Base-by-base conservation (phyloP, 768 basidiomycete genomes). In the Mycena metata region DNA sequence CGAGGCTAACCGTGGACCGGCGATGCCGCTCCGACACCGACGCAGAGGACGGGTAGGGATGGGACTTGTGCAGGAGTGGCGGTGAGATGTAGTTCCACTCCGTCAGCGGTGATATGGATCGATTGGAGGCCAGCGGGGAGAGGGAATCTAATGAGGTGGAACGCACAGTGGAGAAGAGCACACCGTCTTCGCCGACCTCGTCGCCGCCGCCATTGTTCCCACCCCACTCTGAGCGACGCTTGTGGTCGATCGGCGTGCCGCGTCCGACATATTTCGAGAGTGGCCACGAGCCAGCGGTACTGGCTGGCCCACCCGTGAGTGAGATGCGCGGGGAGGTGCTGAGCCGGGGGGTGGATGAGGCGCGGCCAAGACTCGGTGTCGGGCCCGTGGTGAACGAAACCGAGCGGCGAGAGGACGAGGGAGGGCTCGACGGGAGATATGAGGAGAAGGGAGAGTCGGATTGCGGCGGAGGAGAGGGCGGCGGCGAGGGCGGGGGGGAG, bases 161-260 rank as follows among this genome's bases (percentile, higher is more conserved):
- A 21, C 81, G 79, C 9, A 73, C 71, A 21, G 78, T 71, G 0
- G 83, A 79, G 64, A 83, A 83, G 9, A 87, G 76, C 2, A 84
- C 67, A 1, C 86, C 86, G 57, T 87, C 83, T 72, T 87, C 86
- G 6, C 57, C 63, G 52, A 58, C 68, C 17, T 56, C 63, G 3
- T 59, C 67, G 15, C 55, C 67, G 30, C 75, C 80, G 8, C 82
- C 80, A 16, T 78, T 80, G 24, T 76, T 77, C 1, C 79, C 83
- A 30, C 81, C 82, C 86, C 85, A 87, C 72, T 86, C 82, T 24
- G 80, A 76, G 26, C 81, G 74, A 58, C 85, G 76, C 41, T 74
- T 80, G 17, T 76, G 80, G 69, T 86, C 85, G 19, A 86, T 80
- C 1, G 85, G 86, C 1, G 86, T 87, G 1, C 85, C 85, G 23